Evolutionary conservation across 2,329 filamentous ascomycete genomes (phyloP).

Genomic region (Davidsoniella virescens): DNA sequence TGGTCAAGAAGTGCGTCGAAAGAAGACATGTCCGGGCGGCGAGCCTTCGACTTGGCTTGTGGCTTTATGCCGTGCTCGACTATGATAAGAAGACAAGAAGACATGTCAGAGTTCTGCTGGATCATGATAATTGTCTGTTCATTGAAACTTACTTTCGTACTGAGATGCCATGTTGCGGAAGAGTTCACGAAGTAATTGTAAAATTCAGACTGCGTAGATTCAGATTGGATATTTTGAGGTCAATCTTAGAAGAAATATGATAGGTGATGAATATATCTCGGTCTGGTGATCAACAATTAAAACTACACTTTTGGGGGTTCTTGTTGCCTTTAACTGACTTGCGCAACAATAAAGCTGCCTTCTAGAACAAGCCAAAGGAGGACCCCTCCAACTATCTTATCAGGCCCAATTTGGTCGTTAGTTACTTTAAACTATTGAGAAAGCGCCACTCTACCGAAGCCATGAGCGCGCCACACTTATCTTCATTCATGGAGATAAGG

Average conservation of each 20-base stretch:
- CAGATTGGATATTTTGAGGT: too few relatives aligned
- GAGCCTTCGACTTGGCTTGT: slow-evolving; percentile 19
- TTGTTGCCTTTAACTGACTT: background rate
- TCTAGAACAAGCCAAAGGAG: background rate
- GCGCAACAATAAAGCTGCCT: slow-evolving; percentile 4
- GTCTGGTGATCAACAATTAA: too few relatives aligned
- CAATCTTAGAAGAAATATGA: too few relatives aligned
- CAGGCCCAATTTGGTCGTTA: too few relatives aligned
- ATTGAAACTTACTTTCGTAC: slow-evolving; percentile 32
- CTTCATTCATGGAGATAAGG: too few relatives aligned
- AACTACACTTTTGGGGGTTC: too few relatives aligned
- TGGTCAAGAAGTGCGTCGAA: slow-evolving; percentile 43
- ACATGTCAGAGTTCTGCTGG: slow-evolving; percentile 3
- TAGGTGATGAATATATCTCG: too few relatives aligned
- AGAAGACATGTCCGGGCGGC: slow-evolving; percentile 46
- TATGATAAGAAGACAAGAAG: slow-evolving; percentile 18
- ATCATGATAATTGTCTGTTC: slow-evolving; percentile 8
- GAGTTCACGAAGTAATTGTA: background rate
- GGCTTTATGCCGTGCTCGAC: slow-evolving; percentile 36
- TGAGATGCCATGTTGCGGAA: slow-evolving; percentile 33
- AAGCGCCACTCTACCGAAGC: too few relatives aligned
- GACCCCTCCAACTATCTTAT: too few relatives aligned
- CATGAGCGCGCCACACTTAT: too few relatives aligned
- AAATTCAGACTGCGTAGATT: too few relatives aligned
- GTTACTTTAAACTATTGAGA: too few relatives aligned